A percentile compares a stretch with the other conserved stretches of the same genome.
Evolutionary conservation across 1,284 basidiomycete species (phyloP).

Genomic region (Vanrija humicola): DNA sequence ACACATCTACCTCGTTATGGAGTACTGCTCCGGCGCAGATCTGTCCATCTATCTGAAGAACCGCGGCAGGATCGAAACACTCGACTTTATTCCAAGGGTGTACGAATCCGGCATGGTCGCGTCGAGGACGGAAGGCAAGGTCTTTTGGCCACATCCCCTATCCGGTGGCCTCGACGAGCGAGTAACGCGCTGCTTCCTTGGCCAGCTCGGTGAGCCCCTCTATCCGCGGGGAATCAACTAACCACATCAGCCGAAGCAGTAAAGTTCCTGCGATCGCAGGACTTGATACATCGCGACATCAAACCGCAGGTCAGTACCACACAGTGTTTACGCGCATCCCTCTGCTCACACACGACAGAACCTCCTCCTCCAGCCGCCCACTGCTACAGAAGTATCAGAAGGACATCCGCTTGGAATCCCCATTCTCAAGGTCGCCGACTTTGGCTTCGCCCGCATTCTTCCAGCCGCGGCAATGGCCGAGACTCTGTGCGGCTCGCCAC

Average conservation of each 20-base stretch:
- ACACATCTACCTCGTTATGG: slow-evolving; percentile 97
- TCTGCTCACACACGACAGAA: slow-evolving; percentile 56
- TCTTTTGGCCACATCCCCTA: slow-evolving; percentile 84
- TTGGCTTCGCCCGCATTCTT: slow-evolving; percentile 91
- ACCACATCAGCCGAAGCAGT: slow-evolving; percentile 70
- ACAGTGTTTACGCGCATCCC: neutral
- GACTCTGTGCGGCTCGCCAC: slow-evolving; percentile 92
- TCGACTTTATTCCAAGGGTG: slow-evolving; percentile 68
- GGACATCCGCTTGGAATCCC: slow-evolving; percentile 90
- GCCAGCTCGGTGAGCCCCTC: slow-evolving; percentile 74
- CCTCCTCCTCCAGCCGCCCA: slow-evolving; percentile 79
- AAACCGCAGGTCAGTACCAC: slow-evolving; percentile 72
- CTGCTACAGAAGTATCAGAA: slow-evolving; percentile 68
- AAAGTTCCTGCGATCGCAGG: slow-evolving; percentile 81
- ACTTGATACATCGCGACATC: slow-evolving; percentile 94
- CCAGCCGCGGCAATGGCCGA: slow-evolving; percentile 93
- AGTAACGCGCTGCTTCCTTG: slow-evolving; percentile 86
- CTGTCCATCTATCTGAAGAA: slow-evolving; percentile 95
- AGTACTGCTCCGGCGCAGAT: slow-evolving; percentile 93
- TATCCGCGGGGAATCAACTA: slow-evolving; percentile 2
- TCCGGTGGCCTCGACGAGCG: slow-evolving; percentile 86
- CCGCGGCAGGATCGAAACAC: slow-evolving; percentile 74
- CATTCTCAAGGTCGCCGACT: slow-evolving; percentile 95
- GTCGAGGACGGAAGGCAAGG: slow-evolving; percentile 52
- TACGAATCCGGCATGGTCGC: slow-evolving; percentile 51